Evolutionary conservation across 1,284 basidiomycete genomes (phyloP), one percentile per base, ranked within the genome.

Genomic region (Wolfiporia cocos): DNA sequence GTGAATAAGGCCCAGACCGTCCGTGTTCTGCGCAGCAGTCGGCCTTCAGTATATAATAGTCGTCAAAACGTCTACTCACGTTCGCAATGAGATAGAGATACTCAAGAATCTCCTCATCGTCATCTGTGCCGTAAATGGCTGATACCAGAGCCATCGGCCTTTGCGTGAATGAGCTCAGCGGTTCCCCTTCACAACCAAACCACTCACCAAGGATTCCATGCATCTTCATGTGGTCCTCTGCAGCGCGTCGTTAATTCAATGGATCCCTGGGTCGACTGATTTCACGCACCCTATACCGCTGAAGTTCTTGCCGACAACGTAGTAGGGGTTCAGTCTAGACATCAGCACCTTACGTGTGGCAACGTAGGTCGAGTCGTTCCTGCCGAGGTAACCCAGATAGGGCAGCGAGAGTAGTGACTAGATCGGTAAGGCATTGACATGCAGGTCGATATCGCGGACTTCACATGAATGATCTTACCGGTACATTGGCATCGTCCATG

Each of bases 401-500:
- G 86, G 85, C 29, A 89, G 67, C 0, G 86, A 83, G 15, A 89
- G 64, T 12, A 88, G 63, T 0, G 85, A 86, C 78, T 86, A 38
- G 18, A 23, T 10, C 37, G 7, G 24, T 14, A 21, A 34, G 10
- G 14, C 32, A 29, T 15, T 35, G 10, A 35, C 11, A 36, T 35
- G n/a, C 14, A n/a, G n/a, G n/a, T n/a, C n/a, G n/a, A n/a, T 28
- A 7, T 9, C 26, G 26, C 26, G 26, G 26, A 28, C 26, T 28
- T 26, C 35, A 9, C 24, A 14, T 2, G 17, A 29, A 15, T 17
- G 39, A 60, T n/a, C 78, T 52, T 56, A 85, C 84, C 15, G 86
- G 86, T 41, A 89, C 85, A 50, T 88, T 88, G 1, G 84, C 85
- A 49, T 87, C 86, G 49, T 87, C 86, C 82, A 86, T 88, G 18